Base-by-base conservation (phyloP, 2,329 filamentous ascomycete species). In the Talaromyces albobiverticillius region DNA sequence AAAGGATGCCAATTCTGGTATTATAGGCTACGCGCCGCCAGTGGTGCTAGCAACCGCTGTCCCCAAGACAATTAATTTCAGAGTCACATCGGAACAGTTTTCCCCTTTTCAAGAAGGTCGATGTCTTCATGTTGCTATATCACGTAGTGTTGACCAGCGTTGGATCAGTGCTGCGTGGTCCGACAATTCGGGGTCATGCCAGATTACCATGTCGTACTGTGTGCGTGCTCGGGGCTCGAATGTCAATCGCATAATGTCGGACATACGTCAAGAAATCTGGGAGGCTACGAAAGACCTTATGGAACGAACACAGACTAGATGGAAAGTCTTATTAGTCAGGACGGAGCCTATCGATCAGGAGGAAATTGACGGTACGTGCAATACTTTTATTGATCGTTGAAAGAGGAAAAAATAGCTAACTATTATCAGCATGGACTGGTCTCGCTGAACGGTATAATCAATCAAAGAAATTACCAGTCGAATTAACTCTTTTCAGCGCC, bases 161-260 rank as follows among this genome's bases (percentile, higher is more conserved):
- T 86, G 83, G 83, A 61, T 85, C 22, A 81, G 77, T 6, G 82
- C 78, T 3, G 79, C 79, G 1, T 86, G 83, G 83, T 80, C 79
- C 1, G 82, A 86, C 66, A 79, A 74, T 55, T 76, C 72, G 23
- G 83, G 83, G 8, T 75, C 73, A 36, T 75, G 81, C 38, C 79
- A 83, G 57, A 72, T 76, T 18, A 78, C 69, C 2, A 75, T 79
- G 55, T 79, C 81, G 0, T 85, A 84, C 60, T 80, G 79, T 56
- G 64, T 84, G 61, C 65, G 75, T 61, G 62, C 72, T 69, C 59
- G 70, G 63, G 56, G 65, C 18, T 66, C 65, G 22, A 62, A 58
- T 45, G 57, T 64, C 13, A 55, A 60, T 23, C 64, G 73, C 47
- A 55, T 62, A 11, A 73, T 82, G 51, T 67, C 69, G 4, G 79